These are phyloP conservation scores for Trypanosoma avium DNA, from an alignment of 208 protist species.

Conservation along the genomic window DNA sequence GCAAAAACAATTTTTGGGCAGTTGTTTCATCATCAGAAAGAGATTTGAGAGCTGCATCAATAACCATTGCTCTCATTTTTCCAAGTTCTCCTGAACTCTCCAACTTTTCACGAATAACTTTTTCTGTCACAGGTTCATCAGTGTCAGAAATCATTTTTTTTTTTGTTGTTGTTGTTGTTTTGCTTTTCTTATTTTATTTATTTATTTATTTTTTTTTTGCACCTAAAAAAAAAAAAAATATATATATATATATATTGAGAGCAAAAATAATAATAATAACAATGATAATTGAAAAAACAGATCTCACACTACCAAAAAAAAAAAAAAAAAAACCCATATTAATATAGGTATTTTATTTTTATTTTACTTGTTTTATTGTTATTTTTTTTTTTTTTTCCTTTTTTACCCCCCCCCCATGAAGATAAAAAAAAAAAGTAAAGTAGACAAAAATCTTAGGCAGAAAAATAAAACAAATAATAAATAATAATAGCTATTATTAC, in stretches of 20 bases:
- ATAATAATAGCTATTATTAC: background rate
- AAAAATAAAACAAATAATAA: constrained; percentile 2
- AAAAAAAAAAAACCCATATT: background rate
- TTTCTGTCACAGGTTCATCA: constrained; percentile 36
- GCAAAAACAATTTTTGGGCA: constrained; percentile 39
- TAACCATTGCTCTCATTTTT: constrained; percentile 90
- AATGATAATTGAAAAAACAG: too few relatives aligned
- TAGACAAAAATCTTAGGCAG: too few relatives aligned
- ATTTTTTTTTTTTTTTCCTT: background rate
- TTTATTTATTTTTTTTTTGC: constrained; percentile 14
- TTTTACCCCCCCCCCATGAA: background rate
- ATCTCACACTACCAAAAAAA: too few relatives aligned
- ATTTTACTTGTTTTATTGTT: background rate
- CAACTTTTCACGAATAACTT: constrained; percentile 69
- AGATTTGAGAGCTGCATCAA: constrained; percentile 62
- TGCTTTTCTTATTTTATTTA: background rate
- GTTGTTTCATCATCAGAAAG: constrained; percentile 19
- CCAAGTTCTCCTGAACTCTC: constrained; percentile 71
- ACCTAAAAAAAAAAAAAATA: constrained; percentile 14
- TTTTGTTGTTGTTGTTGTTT: background rate
- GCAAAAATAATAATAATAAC: constrained; percentile 21
- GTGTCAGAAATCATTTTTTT: background rate
- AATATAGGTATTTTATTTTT: constrained; percentile 19
- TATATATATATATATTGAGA: constrained; percentile 14
- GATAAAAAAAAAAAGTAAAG: background rate